A percentile compares a stretch with the other conserved stretches of the same genome.
Conservation (phyloP, 306 rosid genomes). For the Malus orientalis region DNA sequence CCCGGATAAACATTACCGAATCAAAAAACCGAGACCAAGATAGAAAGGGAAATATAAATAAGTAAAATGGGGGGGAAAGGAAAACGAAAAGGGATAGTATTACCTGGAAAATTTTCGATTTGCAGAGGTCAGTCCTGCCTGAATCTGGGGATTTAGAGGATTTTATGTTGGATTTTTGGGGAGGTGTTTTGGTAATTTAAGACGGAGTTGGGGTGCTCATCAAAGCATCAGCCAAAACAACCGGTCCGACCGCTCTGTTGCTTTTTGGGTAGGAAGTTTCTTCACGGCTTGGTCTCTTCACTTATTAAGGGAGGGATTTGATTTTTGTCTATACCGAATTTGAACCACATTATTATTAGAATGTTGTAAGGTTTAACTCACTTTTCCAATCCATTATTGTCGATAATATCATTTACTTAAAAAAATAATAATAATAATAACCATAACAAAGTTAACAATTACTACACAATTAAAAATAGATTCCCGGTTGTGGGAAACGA, state of each 20-base stretch:
- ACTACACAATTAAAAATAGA: too few species aligned
- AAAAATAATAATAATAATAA: too few species aligned
- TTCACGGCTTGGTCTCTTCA: neutral
- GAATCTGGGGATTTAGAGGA: neutral
- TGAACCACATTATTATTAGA: too few species aligned
- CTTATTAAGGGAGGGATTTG: too few species aligned
- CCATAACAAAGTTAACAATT: too few species aligned
- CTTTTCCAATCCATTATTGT: too few species aligned
- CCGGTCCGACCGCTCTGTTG: neutral
- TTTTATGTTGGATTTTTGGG: neutral
- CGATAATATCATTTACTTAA: too few species aligned
- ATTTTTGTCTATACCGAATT: accelerated
- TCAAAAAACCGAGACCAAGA: neutral
- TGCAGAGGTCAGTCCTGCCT: neutral
- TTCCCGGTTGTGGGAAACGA: too few species aligned
- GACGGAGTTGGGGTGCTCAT: neutral
- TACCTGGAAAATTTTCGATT: slow-evolving; percentile 9
- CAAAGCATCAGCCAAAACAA: neutral
- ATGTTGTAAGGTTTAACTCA: too few species aligned
- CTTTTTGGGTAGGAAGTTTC: neutral
- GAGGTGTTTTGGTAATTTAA: neutral
- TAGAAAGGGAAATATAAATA: neutral
- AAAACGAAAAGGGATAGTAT: neutral
- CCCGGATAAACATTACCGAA: neutral
- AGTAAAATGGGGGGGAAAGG: neutral